phyloP scores from a whole-genome alignment of 192 early-diverging fungal species.

The Dimargaris xerosporica region DNA sequence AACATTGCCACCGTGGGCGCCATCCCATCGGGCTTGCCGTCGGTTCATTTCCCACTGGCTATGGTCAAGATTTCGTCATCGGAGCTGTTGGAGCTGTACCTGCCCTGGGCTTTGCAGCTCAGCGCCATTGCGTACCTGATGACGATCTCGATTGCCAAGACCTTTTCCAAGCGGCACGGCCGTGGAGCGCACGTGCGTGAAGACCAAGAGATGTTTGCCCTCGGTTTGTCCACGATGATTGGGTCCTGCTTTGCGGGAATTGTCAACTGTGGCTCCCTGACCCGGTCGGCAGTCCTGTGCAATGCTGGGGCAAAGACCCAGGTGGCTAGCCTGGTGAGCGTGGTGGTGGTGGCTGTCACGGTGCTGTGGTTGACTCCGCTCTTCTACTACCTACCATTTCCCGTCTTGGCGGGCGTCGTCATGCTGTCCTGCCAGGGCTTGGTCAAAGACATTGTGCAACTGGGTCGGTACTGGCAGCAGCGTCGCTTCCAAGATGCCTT shows the following conservation, averaged over 20 bases:
- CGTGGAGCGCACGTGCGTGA: background rate
- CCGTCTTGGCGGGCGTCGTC: slow-evolving; percentile 8
- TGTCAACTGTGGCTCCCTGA: background rate
- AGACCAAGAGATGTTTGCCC: slow-evolving; percentile 6
- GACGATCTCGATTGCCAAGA: slow-evolving; percentile 3
- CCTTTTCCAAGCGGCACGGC: background rate
- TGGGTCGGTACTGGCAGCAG: background rate
- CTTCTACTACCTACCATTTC: slow-evolving; percentile 10
- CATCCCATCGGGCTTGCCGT: slow-evolving; percentile 9
- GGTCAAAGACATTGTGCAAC: background rate
- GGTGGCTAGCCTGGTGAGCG: slow-evolving; percentile 5
- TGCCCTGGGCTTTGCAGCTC: background rate
- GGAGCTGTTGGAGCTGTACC: background rate
- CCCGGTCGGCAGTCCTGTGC: slow-evolving; percentile 10
- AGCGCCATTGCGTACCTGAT: slow-evolving; percentile 1
- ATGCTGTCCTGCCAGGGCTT: slow-evolving; percentile 5
- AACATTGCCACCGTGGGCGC: background rate
- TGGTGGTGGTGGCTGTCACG: background rate
- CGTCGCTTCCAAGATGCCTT: background rate
- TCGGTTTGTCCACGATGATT: slow-evolving; percentile 1
- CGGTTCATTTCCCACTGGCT: background rate
- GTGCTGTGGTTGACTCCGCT: slow-evolving; percentile 9
- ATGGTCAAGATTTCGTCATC: background rate
- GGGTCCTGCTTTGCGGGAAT: slow-evolving; percentile 8
- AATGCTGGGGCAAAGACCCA: slow-evolving; percentile 3